phyloP scores from a whole-genome alignment of 352 stramenopile species.

The Pythium insidiosum region DNA sequence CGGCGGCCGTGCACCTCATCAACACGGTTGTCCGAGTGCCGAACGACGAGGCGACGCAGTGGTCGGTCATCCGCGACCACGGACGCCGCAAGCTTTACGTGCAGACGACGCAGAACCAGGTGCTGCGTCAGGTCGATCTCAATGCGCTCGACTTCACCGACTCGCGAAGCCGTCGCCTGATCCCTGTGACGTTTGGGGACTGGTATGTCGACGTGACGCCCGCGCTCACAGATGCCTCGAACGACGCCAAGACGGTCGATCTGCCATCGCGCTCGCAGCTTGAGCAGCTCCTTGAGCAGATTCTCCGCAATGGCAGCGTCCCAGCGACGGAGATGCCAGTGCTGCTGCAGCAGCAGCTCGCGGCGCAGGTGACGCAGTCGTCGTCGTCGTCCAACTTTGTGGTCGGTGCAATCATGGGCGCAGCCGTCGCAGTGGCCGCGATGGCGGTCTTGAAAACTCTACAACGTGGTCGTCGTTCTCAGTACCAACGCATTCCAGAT shows the following conservation, averaged over 20 bases:
- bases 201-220: conserved; percentile 59
- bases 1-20: conserved; percentile 50
- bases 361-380: neutral
- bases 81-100: conserved; percentile 54
- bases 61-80: conserved; percentile 67
- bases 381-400: conserved; percentile 4
- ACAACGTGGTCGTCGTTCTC: neutral
- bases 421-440: conserved; percentile 1
- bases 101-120: conserved; percentile 57
- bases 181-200: conserved; percentile 53
- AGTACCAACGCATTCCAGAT: conserved; percentile 11
- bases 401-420: conserved; percentile 7
- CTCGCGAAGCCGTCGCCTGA: conserved; percentile 24
- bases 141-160: conserved; percentile 45
- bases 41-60: conserved; percentile 46
- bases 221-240: conserved; percentile 27
- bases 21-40: conserved; percentile 51
- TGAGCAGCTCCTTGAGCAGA: conserved; percentile 23
- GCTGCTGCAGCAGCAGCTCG: neutral
- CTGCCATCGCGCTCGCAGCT: conserved; percentile 42
- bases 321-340: neutral
- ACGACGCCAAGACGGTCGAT: conserved; percentile 39
- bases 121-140: conserved; percentile 53
- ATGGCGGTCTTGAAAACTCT: conserved; percentile 11
- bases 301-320: conserved; percentile 5